Evolutionary conservation across 2,329 filamentous ascomycete species (phyloP).

Genomic region (Fusarium bactridioides): DNA sequence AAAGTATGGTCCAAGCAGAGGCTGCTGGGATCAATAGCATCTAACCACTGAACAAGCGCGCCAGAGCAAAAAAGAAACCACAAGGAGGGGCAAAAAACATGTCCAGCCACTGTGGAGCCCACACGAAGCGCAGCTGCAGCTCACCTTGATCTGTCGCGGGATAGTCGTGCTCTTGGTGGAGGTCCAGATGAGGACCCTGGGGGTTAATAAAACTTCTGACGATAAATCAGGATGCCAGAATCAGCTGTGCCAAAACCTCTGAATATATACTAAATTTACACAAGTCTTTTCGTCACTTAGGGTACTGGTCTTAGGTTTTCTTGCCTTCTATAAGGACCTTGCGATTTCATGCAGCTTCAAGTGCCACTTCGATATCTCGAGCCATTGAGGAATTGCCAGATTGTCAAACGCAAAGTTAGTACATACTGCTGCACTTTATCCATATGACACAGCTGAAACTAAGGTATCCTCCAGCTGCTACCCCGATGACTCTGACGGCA

Average conservation of each 20-base stretch:
- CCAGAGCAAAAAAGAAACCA: slow-evolving; percentile 5
- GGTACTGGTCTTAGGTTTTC: neutral
- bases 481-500: neutral
- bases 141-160: slow-evolving; percentile 28
- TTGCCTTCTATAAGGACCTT: neutral
- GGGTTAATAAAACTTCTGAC: neutral
- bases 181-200: slow-evolving; percentile 1
- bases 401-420: slow-evolving; percentile 11
- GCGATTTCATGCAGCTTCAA: slow-evolving; percentile 12
- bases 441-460: neutral
- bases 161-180: slow-evolving; percentile 12
- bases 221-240: neutral
- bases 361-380: slow-evolving; percentile 3
- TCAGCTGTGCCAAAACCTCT: neutral
- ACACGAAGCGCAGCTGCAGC: slow-evolving; percentile 31
- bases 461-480: neutral
- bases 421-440: neutral
- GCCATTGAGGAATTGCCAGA: slow-evolving; percentile 20
- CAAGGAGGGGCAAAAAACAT: slow-evolving; percentile 30
- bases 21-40: slow-evolving; percentile 14
- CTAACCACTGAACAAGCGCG: slow-evolving; percentile 18
- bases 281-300: neutral
- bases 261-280: neutral
- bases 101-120: slow-evolving; percentile 32
- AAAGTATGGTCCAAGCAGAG: slow-evolving; percentile 29